Conservation (phyloP, 257 asterid genomes). For the Nicotiana noctiflora region DNA sequence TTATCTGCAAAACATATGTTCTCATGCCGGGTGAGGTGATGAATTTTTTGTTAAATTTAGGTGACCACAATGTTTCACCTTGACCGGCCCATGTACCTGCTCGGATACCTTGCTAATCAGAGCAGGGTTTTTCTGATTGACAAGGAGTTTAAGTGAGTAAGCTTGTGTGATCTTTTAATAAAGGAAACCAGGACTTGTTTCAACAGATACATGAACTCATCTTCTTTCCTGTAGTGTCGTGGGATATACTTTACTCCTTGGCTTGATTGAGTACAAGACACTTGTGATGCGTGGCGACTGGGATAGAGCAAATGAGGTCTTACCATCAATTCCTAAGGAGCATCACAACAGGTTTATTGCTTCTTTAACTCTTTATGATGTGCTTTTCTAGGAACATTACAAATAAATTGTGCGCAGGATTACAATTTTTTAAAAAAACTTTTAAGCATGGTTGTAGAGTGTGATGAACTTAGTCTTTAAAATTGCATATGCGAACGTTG, state of each 20-base stretch:
- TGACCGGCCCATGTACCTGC: conserved; percentile 97
- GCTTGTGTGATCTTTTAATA: conserved; percentile 4
- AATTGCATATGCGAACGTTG: neutral
- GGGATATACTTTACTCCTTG: conserved; percentile 76
- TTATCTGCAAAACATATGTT: neutral
- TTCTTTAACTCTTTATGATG: neutral
- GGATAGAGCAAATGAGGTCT: conserved; percentile 76
- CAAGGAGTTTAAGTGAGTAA: conserved; percentile 93
- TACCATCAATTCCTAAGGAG: conserved; percentile 85
- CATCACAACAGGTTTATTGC: conserved; percentile 67
- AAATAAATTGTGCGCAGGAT: neutral
- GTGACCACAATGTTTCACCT: conserved; percentile 97
- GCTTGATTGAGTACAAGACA: conserved; percentile 95
- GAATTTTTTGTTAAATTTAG: conserved; percentile 29
- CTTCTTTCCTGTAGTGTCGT: conserved; percentile 53
- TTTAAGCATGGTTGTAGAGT: neutral
- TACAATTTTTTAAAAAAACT: neutral
- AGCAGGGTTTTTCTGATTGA: conserved; percentile 84
- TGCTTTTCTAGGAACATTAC: neutral
- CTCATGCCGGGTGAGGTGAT: neutral
- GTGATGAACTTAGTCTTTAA: neutral
- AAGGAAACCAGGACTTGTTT: neutral
- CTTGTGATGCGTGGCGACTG: conserved; percentile 95
- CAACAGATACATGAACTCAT: neutral
- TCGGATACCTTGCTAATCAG: conserved; percentile 93